Conservation (phyloP, 495 filamentous ascomycete species). For the Chaetomium fimeti region DNA sequence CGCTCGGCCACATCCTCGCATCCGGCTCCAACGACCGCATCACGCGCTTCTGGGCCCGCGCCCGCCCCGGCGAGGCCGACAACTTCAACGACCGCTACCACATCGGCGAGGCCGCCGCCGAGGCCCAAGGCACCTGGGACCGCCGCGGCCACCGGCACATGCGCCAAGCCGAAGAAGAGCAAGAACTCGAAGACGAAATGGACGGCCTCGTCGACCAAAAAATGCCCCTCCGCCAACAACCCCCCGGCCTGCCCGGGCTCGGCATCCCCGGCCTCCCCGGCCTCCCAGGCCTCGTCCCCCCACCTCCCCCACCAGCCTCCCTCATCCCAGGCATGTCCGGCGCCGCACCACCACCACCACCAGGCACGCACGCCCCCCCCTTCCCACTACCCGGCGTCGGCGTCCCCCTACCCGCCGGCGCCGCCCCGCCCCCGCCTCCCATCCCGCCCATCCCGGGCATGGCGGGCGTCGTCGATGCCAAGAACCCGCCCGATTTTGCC, state of each 20-base stretch:
- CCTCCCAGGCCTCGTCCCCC: conserved; percentile 33
- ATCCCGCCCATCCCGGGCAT: conserved; percentile 40
- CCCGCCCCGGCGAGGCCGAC: conserved; percentile 76
- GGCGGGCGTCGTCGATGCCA: conserved; percentile 46
- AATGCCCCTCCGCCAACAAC: conserved; percentile 59
- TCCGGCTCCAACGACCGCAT: conserved; percentile 98
- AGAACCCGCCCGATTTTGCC: conserved; percentile 63
- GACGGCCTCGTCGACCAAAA: conserved; percentile 94
- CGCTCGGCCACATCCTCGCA: conserved; percentile 91
- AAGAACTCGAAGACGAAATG: conserved; percentile 87
- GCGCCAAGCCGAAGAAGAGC: conserved; percentile 86
- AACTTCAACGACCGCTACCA: conserved; percentile 88
- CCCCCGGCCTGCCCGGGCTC: conserved; percentile 36
- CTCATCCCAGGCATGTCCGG: conserved; percentile 35
- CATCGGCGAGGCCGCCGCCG: conserved; percentile 88
- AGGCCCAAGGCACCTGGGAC: conserved; percentile 89
- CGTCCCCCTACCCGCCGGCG: conserved; percentile 32
- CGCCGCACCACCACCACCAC: conserved; percentile 38
- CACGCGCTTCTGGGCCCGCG: conserved; percentile 91
- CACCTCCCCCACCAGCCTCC: conserved; percentile 28
- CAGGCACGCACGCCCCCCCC: conserved; percentile 23
- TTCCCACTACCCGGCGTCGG: conserved; percentile 40
- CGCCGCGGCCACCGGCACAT: conserved; percentile 73
- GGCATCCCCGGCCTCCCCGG: conserved; percentile 52
- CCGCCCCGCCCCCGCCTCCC: conserved; percentile 52